phyloP scores from a whole-genome alignment of 1,284 basidiomycete genomes.

The Agaricales sp. region DNA sequence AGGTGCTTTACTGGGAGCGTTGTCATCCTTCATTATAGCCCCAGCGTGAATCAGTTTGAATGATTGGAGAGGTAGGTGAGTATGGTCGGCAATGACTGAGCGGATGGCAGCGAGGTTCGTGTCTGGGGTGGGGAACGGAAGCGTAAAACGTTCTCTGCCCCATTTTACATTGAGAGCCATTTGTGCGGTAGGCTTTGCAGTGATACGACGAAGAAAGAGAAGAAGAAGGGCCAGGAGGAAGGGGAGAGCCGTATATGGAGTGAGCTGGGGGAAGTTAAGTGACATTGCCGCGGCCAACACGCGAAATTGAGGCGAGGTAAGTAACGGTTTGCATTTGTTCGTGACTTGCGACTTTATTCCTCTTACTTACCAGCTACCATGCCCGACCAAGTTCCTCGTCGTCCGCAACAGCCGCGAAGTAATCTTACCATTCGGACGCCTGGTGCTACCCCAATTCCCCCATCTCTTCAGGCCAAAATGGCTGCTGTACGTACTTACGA shows the following conservation, averaged over 20 bases:
- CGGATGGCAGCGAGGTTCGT: slow-evolving; percentile 47
- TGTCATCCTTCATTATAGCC: slow-evolving; percentile 72
- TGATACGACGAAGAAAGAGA: slow-evolving; percentile 19
- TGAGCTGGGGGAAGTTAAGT: background rate
- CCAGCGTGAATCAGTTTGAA: slow-evolving; percentile 76
- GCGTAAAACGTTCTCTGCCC: slow-evolving; percentile 49
- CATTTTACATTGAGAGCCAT: slow-evolving; percentile 55
- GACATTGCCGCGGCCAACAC: slow-evolving; percentile 1
- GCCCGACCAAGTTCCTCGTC: slow-evolving; percentile 11
- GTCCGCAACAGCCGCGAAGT: slow-evolving; percentile 15
- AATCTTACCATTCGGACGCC: slow-evolving; percentile 16
- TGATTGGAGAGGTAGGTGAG: slow-evolving; percentile 45
- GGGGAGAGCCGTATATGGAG: background rate
- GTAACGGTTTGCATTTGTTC: background rate
- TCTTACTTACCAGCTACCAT: slow-evolving; percentile 15
- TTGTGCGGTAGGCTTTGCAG: slow-evolving; percentile 13
- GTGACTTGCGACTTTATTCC: slow-evolving; percentile 4
- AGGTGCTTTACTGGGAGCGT: slow-evolving; percentile 43
- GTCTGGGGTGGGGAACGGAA: slow-evolving; percentile 45
- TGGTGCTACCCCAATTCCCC: slow-evolving; percentile 67
- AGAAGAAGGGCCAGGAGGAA: slow-evolving; percentile 19
- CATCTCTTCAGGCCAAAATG: slow-evolving; percentile 88
- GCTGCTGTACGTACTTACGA: slow-evolving; percentile 50
- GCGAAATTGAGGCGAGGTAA: background rate
- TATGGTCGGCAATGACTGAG: slow-evolving; percentile 48